These are phyloP conservation scores for Lyophyllum semitale DNA, from an alignment of 768 basidiomycete species.

Conservation along the genomic window DNA sequence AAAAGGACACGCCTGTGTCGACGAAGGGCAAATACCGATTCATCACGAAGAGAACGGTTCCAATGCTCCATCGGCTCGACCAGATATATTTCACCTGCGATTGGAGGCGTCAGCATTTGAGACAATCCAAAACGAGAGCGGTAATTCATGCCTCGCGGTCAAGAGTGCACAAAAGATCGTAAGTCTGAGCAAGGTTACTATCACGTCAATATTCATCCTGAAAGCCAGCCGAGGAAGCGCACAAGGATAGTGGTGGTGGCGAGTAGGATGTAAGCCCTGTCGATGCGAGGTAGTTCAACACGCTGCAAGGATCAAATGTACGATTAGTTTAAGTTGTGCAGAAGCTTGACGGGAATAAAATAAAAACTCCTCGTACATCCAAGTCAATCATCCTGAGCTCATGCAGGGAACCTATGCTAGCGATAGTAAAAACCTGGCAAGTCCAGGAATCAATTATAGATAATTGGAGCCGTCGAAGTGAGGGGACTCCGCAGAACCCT, in stretches of 20 bases:
- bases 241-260: background rate
- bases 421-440: background rate
- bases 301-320: background rate
- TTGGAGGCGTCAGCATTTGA: background rate
- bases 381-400: too few relatives aligned
- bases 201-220: background rate
- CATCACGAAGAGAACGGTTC: slow-evolving; percentile 7
- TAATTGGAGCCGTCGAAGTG: too few relatives aligned
- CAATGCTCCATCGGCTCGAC: background rate
- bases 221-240: background rate
- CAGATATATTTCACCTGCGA: slow-evolving; percentile 8
- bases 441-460: background rate
- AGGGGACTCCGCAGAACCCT: too few relatives aligned
- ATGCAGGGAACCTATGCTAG: too few relatives aligned
- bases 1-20: background rate
- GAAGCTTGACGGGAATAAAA: background rate
- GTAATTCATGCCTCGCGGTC: background rate
- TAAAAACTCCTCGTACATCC: background rate
- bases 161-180: slow-evolving; percentile 4
- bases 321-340: background rate
- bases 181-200: background rate
- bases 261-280: background rate
- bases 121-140: background rate
- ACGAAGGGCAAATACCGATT: slow-evolving; percentile 11
- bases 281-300: background rate